Percentiles rank a stretch among this genome's conserved stretches.
Evolutionary conservation across 257 asterid genomes (phyloP).

Genomic region (Primulina eburnea): DNA sequence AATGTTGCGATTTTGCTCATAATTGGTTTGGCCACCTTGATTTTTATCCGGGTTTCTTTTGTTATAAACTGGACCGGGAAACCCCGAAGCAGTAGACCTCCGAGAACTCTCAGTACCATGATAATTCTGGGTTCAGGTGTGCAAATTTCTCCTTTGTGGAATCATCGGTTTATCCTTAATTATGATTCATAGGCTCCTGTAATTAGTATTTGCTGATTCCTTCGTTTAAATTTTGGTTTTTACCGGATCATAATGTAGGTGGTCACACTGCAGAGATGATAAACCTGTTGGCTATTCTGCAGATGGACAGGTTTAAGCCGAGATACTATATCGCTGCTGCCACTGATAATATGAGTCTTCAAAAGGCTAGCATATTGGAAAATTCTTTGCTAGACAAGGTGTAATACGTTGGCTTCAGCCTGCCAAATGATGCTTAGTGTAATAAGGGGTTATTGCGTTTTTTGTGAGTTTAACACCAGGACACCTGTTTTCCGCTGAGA

Average conservation of each 20-base stretch:
- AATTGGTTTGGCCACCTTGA: slow-evolving; percentile 39
- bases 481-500: neutral
- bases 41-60: slow-evolving; percentile 46
- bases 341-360: slow-evolving; percentile 94
- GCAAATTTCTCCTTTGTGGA: slow-evolving; percentile 3
- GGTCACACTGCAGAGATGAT: slow-evolving; percentile 99
- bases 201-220: neutral
- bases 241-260: slow-evolving; percentile 41
- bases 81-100: slow-evolving; percentile 28
- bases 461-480: neutral
- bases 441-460: neutral
- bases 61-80: slow-evolving; percentile 45
- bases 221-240: neutral
- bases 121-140: slow-evolving; percentile 82
- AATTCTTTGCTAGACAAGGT: slow-evolving; percentile 59
- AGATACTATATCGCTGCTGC: slow-evolving; percentile 89
- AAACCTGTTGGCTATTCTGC: slow-evolving; percentile 63
- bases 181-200: slow-evolving; percentile 7
- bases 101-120: slow-evolving; percentile 51
- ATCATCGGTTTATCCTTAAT: neutral
- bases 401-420: slow-evolving; percentile 20
- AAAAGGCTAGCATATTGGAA: slow-evolving; percentile 74
- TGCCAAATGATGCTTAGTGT: neutral
- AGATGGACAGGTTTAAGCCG: slow-evolving; percentile 61
- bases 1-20: slow-evolving; percentile 23